Conservation (phyloP, 352 stramenopile species). For the Phytophthora meadii region DNA sequence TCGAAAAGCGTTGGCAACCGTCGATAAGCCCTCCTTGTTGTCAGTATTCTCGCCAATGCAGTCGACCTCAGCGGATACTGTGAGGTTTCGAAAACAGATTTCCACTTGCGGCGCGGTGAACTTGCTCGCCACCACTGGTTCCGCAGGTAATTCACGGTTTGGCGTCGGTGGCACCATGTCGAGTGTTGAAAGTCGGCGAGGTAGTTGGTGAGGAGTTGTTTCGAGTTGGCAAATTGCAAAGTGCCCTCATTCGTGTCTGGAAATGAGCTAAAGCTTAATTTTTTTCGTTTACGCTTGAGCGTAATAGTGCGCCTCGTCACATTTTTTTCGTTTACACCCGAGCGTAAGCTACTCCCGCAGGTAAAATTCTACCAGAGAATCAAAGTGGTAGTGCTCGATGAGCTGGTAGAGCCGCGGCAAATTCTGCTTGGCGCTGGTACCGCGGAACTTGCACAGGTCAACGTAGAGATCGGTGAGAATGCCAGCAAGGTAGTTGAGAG, state of each 20-base stretch:
- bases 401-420: constrained; percentile 74
- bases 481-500: constrained; percentile 81
- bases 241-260: not conserved
- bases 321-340: not conserved
- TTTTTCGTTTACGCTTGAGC: not conserved
- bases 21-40: constrained; percentile 33
- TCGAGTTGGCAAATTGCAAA: constrained; percentile 9
- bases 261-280: not conserved
- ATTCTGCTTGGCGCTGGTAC: constrained; percentile 79
- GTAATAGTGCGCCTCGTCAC: constrained; percentile 10
- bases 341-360: constrained; percentile 45
- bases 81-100: constrained; percentile 55
- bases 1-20: constrained; percentile 31
- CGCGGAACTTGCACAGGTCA: constrained; percentile 86
- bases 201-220: not conserved
- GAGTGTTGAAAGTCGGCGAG: no score
- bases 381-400: constrained; percentile 85
- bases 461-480: constrained; percentile 88
- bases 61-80: constrained; percentile 34
- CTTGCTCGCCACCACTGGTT: not conserved
- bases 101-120: constrained; percentile 26
- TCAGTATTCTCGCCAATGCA: constrained; percentile 8
- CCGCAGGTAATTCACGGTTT: not conserved
- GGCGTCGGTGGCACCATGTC: not conserved
- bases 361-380: constrained; percentile 83